Evolutionary conservation across 1,139 yeast species (phyloP).

Genomic region (Taiozyma sp.): DNA sequence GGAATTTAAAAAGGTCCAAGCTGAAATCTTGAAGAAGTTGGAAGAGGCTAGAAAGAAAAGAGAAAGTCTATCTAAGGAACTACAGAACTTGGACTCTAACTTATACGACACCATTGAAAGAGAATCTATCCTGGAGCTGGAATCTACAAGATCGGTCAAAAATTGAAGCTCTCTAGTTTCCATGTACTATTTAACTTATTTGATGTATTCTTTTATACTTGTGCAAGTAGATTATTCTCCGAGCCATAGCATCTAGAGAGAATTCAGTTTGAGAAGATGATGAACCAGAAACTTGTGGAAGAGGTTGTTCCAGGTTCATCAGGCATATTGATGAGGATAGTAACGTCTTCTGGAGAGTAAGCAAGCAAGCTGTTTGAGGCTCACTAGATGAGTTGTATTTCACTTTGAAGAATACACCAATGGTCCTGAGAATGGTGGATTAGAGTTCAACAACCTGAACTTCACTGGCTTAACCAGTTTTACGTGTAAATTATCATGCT

Average conservation of each 20-base stretch:
- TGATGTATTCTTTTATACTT: neutral
- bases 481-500: too few species aligned
- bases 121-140: conserved; percentile 8
- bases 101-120: conserved; percentile 15
- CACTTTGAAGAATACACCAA: too few species aligned
- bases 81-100: conserved; percentile 9
- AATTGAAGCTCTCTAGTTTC: neutral
- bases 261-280: neutral
- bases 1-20: conserved; percentile 8
- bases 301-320: neutral
- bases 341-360: neutral
- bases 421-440: too few species aligned
- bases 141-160: neutral
- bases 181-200: neutral
- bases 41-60: conserved; percentile 15
- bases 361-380: neutral
- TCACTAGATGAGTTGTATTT: too few species aligned
- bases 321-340: neutral
- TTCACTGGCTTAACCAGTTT: too few species aligned
- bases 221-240: neutral
- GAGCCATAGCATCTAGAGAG: neutral
- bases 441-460: too few species aligned
- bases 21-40: conserved; percentile 7
- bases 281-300: neutral
- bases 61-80: conserved; percentile 12